These are phyloP conservation scores for Mucor sp. DNA, from an alignment of 371 early-diverging fungal species.

Conservation along the genomic window DNA sequence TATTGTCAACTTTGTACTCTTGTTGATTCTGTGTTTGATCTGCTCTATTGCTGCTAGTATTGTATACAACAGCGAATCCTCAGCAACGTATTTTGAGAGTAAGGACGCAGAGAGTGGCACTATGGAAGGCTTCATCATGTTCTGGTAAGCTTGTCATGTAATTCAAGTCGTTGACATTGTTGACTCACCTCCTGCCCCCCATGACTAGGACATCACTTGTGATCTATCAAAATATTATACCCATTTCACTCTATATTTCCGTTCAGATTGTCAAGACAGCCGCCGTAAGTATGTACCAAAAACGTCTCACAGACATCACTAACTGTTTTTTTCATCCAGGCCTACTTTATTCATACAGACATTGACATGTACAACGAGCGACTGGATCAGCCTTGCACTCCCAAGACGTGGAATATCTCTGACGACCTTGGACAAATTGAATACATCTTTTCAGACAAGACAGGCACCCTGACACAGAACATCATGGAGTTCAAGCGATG, in stretches of 20 bases:
- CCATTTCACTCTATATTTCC: slow-evolving; percentile 96
- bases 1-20: slow-evolving; percentile 47
- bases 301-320: too few species aligned
- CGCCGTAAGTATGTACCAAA: too few species aligned
- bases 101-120: slow-evolving; percentile 45
- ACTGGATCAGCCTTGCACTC: slow-evolving; percentile 78
- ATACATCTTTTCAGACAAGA: slow-evolving; percentile 95
- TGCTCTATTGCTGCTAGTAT: slow-evolving; percentile 69
- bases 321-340: slow-evolving; percentile 27
- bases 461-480: slow-evolving; percentile 82
- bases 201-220: slow-evolving; percentile 47
- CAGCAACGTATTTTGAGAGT: slow-evolving; percentile 37
- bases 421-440: slow-evolving; percentile 90
- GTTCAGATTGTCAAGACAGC: slow-evolving; percentile 89
- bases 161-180: neutral
- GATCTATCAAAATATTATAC: slow-evolving; percentile 64
- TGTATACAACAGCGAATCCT: slow-evolving; percentile 31
- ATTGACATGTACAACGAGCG: slow-evolving; percentile 86
- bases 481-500: slow-evolving; percentile 84
- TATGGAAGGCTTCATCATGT: slow-evolving; percentile 55
- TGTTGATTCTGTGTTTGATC: slow-evolving; percentile 62
- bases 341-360: slow-evolving; percentile 84
- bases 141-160: slow-evolving; percentile 34
- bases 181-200: neutral
- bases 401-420: slow-evolving; percentile 88